Evolutionary conservation across 2,329 filamentous ascomycete species (phyloP).

Genomic region (Cordyceps cateniannulata): DNA sequence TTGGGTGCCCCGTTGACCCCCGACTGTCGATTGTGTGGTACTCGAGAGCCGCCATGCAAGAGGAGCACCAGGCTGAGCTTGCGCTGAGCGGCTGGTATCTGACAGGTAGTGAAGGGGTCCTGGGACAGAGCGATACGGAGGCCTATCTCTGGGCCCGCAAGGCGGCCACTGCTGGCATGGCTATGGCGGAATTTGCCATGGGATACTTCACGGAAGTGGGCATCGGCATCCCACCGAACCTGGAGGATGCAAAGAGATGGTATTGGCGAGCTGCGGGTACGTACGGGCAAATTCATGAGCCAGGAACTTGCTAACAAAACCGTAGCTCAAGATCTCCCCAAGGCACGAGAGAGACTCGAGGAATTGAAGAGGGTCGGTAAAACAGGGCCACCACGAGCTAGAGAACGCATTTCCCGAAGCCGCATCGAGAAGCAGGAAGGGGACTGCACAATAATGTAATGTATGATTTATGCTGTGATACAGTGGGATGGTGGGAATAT

Average conservation of each 20-base stretch:
- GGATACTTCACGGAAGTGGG: constrained; percentile 95
- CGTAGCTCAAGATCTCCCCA: constrained; percentile 85
- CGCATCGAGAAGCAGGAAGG: constrained; percentile 80
- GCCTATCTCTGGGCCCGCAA: constrained; percentile 97
- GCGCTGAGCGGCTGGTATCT: constrained; percentile 89
- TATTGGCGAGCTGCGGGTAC: constrained; percentile 95
- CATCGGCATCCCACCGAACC: constrained; percentile 76
- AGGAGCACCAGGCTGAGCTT: constrained; percentile 88
- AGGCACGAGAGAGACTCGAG: constrained; percentile 86
- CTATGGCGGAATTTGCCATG: constrained; percentile 96
- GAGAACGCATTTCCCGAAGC: constrained; percentile 74
- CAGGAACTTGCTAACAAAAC: background rate
- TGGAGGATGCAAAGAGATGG: constrained; percentile 97
- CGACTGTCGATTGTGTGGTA: constrained; percentile 90
- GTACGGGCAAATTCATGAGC: constrained; percentile 31
- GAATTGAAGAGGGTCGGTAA: constrained; percentile 79
- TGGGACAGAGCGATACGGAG: constrained; percentile 90
- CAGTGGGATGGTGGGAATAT: background rate
- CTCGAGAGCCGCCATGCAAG: constrained; percentile 80
- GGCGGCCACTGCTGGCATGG: constrained; percentile 77
- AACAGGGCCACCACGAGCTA: constrained; percentile 58
- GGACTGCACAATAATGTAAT: constrained; percentile 79
- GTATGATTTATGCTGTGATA: background rate
- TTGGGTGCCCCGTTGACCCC: constrained; percentile 78
- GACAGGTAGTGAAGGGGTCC: constrained; percentile 79